Base-by-base conservation (phyloP, 495 filamentous ascomycete genomes). In the Penicillium argentinense region DNA sequence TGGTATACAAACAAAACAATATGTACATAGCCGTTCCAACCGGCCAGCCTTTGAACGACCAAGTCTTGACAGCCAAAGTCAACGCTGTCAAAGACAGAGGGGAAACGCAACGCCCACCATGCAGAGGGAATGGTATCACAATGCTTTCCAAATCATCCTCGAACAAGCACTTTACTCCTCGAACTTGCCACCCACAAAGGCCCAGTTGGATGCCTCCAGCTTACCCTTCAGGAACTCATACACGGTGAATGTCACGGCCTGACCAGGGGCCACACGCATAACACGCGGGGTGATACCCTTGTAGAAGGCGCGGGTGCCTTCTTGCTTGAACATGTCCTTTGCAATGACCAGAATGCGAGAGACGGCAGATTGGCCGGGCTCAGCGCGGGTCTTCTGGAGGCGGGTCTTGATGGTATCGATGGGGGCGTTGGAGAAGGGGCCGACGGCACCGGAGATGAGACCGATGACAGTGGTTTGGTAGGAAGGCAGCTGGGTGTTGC, bases 381-480 rank as follows among this genome's bases (percentile, higher is more conserved):
- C 79, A 1, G 84, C 89, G 8, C 88, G 89, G 46, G 82, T 95
- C 69, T 88, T 92, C 72, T 99, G 93, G 60, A 99, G 72, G 9
- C 93, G 74, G 19, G 93, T 99, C 82, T 99, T 98, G 73, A 99
- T 97, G 30, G 93, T 99, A 64, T 99, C 93, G 63, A 99, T 97
- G 13, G 93, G 93, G 5, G 93, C 93, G 66, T 99, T 99, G 49
- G 85, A 89, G 53, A 99, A 76, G 32, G 93, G 93, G 0, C 93
- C 93, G 80, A 97, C 93, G 28, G 95, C 93, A 47, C 93, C 93
- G 40, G 83, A 88, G 27, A 97, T 84, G 27, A 99, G 76, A 16
- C 93, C 93, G 54, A 97, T 95, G 4, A 92, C 17, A 26, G 89
- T 88, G 13, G 93, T 97, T 73, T 99, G 88, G 68, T 86, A 97